Conservation (phyloP, 208 protist genomes). For the Trypanosoma mega region DNA sequence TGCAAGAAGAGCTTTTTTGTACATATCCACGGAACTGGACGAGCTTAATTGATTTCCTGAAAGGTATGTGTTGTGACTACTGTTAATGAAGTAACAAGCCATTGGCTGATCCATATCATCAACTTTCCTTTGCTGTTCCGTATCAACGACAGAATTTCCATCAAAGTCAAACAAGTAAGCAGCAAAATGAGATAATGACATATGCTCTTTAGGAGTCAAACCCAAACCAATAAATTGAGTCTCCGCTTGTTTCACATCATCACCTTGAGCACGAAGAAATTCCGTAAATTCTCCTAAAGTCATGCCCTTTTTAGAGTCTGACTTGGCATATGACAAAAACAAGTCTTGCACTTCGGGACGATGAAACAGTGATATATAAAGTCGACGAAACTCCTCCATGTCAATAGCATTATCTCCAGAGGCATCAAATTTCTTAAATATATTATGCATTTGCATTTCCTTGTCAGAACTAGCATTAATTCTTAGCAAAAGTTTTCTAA, state of each 20-base stretch:
- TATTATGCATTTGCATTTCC: constrained; percentile 30
- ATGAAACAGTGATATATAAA: constrained; percentile 44
- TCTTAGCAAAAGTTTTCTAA: constrained; percentile 43
- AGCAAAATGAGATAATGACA: constrained; percentile 35
- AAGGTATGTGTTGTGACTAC: constrained; percentile 97
- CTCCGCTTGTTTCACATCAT: constrained; percentile 12
- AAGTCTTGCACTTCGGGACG: constrained; percentile 39
- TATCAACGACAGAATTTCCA: constrained; percentile 35
- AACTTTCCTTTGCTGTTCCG: constrained; percentile 12
- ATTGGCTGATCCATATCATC: constrained; percentile 65
- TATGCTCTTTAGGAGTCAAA: constrained; percentile 16
- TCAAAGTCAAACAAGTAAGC: constrained; percentile 38
- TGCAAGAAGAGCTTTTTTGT: constrained; percentile 62
- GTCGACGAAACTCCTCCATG: constrained; percentile 45
- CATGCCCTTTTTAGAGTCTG: constrained; percentile 32
- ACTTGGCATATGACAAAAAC: constrained; percentile 29
- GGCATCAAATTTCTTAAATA: constrained; percentile 38
- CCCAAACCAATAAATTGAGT: constrained; percentile 26
- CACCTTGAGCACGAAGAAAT: constrained; percentile 38
- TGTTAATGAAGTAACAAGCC: constrained; percentile 89
- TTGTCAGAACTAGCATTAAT: constrained; percentile 30
- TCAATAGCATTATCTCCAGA: constrained; percentile 45
- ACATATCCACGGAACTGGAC: constrained; percentile 54
- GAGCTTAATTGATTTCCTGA: constrained; percentile 91
- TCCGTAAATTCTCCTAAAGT: constrained; percentile 38